phyloP scores from a whole-genome alignment of 768 basidiomycete species.

The Tylopilus felleus region DNA sequence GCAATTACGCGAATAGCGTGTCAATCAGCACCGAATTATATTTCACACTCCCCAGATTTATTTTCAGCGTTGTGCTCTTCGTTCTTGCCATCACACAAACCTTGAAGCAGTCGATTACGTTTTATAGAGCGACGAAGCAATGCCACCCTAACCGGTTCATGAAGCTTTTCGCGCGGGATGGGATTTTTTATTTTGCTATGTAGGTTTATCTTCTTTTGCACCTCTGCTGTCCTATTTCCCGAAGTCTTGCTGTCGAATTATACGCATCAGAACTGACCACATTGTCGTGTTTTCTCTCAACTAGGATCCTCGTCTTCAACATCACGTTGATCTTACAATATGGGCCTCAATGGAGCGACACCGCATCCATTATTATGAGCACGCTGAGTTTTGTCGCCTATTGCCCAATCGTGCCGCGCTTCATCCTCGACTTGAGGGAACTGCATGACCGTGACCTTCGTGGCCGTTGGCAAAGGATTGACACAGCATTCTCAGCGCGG shows the following conservation, averaged over 20 bases:
- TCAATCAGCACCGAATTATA: neutral
- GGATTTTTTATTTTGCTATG: slow-evolving; percentile 4
- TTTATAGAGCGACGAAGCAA: neutral
- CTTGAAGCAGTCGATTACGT: neutral
- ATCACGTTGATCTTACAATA: neutral
- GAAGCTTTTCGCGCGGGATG: neutral
- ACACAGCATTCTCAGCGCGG: neutral
- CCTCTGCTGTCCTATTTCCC: neutral
- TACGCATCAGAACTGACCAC: neutral
- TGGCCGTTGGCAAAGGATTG: neutral
- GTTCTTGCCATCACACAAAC: neutral
- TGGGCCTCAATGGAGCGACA: neutral
- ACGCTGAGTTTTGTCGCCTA: neutral
- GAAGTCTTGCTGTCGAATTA: neutral
- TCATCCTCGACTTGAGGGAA: neutral
- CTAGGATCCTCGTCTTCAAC: neutral
- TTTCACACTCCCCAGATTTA: neutral
- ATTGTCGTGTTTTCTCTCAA: neutral
- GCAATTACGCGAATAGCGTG: neutral
- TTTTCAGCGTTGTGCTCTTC: neutral
- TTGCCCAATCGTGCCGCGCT: neutral
- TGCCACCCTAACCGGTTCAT: slow-evolving; percentile 3
- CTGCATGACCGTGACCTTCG: neutral
- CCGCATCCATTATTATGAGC: neutral
- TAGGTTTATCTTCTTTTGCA: neutral